These are phyloP conservation scores for Coemansia sp. DNA, from an alignment of 192 early-diverging fungal species.

Conservation along the genomic window DNA sequence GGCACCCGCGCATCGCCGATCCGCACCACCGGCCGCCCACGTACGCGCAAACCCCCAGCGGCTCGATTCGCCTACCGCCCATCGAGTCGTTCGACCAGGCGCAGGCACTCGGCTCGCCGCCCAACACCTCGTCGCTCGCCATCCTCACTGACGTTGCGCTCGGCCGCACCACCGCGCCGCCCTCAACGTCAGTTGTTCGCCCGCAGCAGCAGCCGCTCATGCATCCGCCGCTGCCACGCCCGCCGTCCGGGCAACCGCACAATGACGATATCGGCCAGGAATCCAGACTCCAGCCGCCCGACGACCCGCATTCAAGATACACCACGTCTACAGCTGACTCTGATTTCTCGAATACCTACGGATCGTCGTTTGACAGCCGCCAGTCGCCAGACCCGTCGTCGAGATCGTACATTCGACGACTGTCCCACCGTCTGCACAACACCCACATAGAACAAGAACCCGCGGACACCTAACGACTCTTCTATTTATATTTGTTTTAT, in stretches of 20 bases:
- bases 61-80: constrained; percentile 36
- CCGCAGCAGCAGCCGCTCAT: background rate
- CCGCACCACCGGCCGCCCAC: background rate
- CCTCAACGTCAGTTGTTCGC: background rate
- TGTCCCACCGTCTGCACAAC: constrained; percentile 14
- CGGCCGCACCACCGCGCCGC: constrained; percentile 1
- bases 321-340: constrained; percentile 9
- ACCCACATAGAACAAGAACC: constrained; percentile 25
- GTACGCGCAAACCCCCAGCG: background rate
- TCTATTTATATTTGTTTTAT: constrained; percentile 1
- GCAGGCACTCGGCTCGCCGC: constrained; percentile 11
- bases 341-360: constrained; percentile 3
- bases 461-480: constrained; percentile 1
- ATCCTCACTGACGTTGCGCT: constrained; percentile 26
- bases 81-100: constrained; percentile 43
- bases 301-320: constrained; percentile 5
- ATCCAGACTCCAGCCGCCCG: constrained; percentile 9
- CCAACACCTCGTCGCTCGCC: constrained; percentile 12
- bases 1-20: background rate
- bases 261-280: constrained; percentile 11
- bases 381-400: background rate
- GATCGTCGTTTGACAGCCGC: constrained; percentile 16
- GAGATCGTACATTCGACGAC: constrained; percentile 9
- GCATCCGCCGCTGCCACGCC: constrained; percentile 6
- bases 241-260: background rate